Evolutionary conservation across 768 basidiomycete genomes (phyloP).

Genomic region (Daedaleopsis nitida): DNA sequence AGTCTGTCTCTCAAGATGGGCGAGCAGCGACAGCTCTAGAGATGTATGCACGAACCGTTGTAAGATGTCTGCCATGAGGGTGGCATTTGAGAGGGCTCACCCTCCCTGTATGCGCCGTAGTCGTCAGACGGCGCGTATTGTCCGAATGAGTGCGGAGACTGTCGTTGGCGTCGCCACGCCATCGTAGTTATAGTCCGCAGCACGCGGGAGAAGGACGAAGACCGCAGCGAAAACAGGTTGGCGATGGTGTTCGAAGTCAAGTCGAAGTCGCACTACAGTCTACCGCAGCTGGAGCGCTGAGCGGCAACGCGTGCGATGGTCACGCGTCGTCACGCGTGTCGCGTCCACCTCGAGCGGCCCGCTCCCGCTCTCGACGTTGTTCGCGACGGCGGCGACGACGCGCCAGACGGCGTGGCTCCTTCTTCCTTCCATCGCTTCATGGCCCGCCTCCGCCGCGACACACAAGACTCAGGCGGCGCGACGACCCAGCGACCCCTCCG

Average conservation of each 20-base stretch:
- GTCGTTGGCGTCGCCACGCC: background rate
- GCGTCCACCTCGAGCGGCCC: background rate
- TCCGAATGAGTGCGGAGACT: background rate
- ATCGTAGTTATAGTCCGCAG: background rate
- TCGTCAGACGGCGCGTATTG: background rate
- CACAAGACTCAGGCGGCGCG: constrained; percentile 23
- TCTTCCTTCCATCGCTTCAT: constrained; percentile 11
- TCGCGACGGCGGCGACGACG: constrained; percentile 7
- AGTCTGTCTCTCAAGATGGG: constrained; percentile 5
- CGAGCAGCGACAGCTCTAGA: background rate
- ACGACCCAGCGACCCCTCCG: constrained; percentile 48
- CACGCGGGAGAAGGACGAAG: background rate
- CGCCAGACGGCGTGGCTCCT: constrained; percentile 1
- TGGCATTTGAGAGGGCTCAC: constrained; percentile 14
- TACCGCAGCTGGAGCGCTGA: background rate
- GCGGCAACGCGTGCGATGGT: background rate
- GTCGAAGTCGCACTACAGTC: background rate
- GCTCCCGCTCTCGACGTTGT: constrained; percentile 5
- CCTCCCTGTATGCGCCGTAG: constrained; percentile 1
- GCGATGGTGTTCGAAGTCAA: background rate
- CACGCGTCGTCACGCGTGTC: background rate
- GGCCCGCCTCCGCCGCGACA: constrained; percentile 33
- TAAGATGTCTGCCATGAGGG: constrained; percentile 3
- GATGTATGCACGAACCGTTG: constrained; percentile 9
- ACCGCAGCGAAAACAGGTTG: background rate